phyloP scores from a whole-genome alignment of 129 eudicot species.

The Saussurea involucrata region DNA sequence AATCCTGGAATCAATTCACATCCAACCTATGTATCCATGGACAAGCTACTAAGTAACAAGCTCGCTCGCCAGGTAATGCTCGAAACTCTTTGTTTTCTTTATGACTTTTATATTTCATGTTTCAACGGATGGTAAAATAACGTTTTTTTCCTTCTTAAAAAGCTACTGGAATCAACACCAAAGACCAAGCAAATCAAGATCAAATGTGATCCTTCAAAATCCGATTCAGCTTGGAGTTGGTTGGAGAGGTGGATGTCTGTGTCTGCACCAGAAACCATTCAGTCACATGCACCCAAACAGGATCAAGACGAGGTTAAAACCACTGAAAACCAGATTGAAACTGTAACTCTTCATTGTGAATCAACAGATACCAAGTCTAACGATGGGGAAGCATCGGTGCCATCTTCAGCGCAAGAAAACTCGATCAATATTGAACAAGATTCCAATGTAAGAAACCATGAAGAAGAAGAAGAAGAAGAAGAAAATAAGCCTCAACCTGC shows the following conservation, averaged over 20 bases:
- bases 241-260: constrained; percentile 90
- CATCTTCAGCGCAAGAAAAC: constrained; percentile 36
- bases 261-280: constrained; percentile 40
- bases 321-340: constrained; percentile 21
- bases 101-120: neutral
- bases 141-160: neutral
- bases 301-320: constrained; percentile 22
- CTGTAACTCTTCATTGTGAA: constrained; percentile 15
- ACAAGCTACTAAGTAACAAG: constrained; percentile 67
- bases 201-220: constrained; percentile 64
- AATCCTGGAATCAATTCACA: constrained; percentile 27
- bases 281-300: constrained; percentile 21
- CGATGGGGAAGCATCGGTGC: constrained; percentile 28
- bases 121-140: constrained; percentile 5
- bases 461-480: constrained; percentile 38
- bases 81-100: neutral
- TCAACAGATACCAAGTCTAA: constrained; percentile 10
- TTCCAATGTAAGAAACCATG: constrained; percentile 1
- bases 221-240: constrained; percentile 90
- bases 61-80: constrained; percentile 82
- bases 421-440: constrained; percentile 14
- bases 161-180: constrained; percentile 75
- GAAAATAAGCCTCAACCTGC: constrained; percentile 27
- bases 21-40: constrained; percentile 43
- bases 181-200: constrained; percentile 56